phyloP scores from a whole-genome alignment of 2,329 filamentous ascomycete genomes.

The Scleromitrula shiraiana region DNA sequence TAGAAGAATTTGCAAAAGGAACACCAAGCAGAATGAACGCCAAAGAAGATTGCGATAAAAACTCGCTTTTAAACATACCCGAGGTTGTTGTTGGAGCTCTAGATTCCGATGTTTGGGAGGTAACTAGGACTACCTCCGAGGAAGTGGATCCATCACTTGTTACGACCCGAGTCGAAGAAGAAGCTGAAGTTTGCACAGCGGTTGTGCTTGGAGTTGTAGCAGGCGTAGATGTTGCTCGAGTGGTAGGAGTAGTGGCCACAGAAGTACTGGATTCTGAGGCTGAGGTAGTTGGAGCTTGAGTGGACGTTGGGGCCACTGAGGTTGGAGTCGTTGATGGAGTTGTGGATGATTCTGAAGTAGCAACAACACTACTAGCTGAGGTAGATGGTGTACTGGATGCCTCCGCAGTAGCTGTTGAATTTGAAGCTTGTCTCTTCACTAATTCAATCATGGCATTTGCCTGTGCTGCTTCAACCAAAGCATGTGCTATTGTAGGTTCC shows the following conservation, averaged over 20 bases:
- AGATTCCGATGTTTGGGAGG: constrained; percentile 8
- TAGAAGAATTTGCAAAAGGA: constrained; percentile 3
- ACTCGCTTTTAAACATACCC: constrained; percentile 17
- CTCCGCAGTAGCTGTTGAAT: constrained; percentile 4
- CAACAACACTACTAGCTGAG: constrained; percentile 3
- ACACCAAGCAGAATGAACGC: constrained; percentile 7
- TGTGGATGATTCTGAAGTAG: background rate
- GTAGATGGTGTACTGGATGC: background rate
- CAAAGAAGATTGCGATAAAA: constrained; percentile 15
- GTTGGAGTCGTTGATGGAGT: background rate
- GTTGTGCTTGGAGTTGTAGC: background rate
- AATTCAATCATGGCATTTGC: constrained; percentile 30
- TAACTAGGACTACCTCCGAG: background rate
- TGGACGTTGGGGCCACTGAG: constrained; percentile 4
- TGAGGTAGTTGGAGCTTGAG: background rate
- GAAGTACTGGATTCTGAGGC: background rate
- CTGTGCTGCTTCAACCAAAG: constrained; percentile 52
- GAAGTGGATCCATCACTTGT: constrained; percentile 1
- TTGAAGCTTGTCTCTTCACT: constrained; percentile 48
- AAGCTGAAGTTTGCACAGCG: background rate
- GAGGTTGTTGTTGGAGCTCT: constrained; percentile 9
- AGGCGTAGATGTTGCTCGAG: background rate
- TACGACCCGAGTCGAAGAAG: background rate
- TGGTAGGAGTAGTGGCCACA: background rate
- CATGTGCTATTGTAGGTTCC: constrained; percentile 53